phyloP scores from a whole-genome alignment of 2,329 filamentous ascomycete genomes.

The Colletotrichum caudatum region DNA sequence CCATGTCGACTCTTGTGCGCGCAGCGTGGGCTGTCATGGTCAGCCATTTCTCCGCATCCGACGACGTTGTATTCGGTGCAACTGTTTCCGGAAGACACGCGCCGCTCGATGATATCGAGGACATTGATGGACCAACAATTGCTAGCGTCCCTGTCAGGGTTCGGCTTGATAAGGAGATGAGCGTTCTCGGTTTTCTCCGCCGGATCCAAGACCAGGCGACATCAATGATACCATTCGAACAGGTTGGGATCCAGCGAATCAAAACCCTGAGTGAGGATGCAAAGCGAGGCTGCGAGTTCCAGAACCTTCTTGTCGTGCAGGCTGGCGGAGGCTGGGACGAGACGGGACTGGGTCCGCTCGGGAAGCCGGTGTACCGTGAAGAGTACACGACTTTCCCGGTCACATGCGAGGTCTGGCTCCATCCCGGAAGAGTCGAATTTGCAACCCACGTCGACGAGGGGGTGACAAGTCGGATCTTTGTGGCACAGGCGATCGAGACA shows the following conservation, averaged over 20 bases:
- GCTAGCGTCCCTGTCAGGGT: slow-evolving; percentile 48
- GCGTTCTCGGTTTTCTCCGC: slow-evolving; percentile 24
- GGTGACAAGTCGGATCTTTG: slow-evolving; percentile 25
- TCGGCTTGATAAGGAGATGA: slow-evolving; percentile 25
- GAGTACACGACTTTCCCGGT: slow-evolving; percentile 37
- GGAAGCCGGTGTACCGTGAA: slow-evolving; percentile 31
- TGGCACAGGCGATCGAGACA: slow-evolving; percentile 19
- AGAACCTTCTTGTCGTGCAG: slow-evolving; percentile 49
- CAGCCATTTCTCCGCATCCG: slow-evolving; percentile 50
- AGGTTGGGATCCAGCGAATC: slow-evolving; percentile 44
- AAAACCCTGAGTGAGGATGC: slow-evolving; percentile 37
- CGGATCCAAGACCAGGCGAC: slow-evolving; percentile 40
- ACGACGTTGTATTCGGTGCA: slow-evolving; percentile 46
- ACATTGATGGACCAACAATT: slow-evolving; percentile 49
- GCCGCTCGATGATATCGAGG: slow-evolving; percentile 45
- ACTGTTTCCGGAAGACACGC: slow-evolving; percentile 48
- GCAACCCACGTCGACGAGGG: slow-evolving; percentile 36
- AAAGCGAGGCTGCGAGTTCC: slow-evolving; percentile 44
- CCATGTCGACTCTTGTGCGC: slow-evolving; percentile 44
- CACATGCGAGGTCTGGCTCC: slow-evolving; percentile 33
- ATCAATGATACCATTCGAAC: slow-evolving; percentile 45
- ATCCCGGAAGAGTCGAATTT: slow-evolving; percentile 17
- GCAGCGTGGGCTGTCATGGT: slow-evolving; percentile 51
- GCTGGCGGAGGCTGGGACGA: slow-evolving; percentile 35
- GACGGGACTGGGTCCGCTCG: slow-evolving; percentile 18